Conservation (phyloP, 2,329 filamentous ascomycete species). For the Aspergillus costaricaensis region DNA sequence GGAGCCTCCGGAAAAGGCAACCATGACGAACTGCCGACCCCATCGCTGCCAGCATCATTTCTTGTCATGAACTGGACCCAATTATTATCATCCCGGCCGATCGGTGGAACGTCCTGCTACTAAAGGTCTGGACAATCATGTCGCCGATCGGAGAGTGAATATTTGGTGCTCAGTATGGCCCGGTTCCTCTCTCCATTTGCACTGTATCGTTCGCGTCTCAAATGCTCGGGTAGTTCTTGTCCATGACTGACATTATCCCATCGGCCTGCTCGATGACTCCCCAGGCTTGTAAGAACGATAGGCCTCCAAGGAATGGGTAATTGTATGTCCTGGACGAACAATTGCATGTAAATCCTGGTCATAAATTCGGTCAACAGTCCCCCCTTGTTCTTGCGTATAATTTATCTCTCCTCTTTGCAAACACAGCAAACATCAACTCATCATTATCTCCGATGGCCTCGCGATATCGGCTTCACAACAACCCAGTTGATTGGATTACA, state of each 20-base stretch:
- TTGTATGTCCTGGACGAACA: not conserved
- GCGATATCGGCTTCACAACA: not conserved
- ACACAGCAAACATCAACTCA: constrained; percentile 16
- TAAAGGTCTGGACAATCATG: not conserved
- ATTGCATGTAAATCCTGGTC: not conserved
- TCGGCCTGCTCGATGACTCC: not conserved
- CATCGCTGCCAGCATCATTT: not conserved
- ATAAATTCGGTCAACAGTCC: not conserved
- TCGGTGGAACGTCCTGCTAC: not conserved
- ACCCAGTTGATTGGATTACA: not conserved
- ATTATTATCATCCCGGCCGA: not conserved
- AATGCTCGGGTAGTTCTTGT: not conserved
- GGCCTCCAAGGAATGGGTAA: too few relatives aligned
- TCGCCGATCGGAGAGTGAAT: not conserved
- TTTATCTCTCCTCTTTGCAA: constrained; percentile 10
- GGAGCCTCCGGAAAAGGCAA: constrained; percentile 9
- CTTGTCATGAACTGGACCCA: not conserved
- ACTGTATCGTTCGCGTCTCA: not conserved
- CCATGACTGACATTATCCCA: not conserved
- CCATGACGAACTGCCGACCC: constrained; percentile 7
- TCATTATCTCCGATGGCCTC: not conserved
- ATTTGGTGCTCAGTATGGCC: not conserved
- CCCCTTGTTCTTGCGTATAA: not conserved
- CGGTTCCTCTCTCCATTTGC: not conserved
- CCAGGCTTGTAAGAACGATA: not conserved